Conservation (phyloP, 2,329 filamentous ascomycete species). For the Colletotrichum sojae region DNA sequence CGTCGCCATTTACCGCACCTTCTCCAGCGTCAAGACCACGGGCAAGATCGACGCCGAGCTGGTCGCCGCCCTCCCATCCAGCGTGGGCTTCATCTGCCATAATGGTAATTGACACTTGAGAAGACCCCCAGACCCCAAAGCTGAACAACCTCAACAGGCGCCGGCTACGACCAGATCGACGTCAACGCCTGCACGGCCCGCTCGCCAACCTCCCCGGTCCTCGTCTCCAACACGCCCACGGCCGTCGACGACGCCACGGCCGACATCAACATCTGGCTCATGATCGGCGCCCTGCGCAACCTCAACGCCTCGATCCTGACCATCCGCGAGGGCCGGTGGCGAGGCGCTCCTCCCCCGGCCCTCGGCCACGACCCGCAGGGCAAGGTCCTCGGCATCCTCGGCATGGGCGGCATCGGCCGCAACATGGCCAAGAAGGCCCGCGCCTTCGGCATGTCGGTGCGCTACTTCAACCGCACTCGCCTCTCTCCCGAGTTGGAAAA, state of each 20-base stretch:
- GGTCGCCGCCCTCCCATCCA: constrained; percentile 68
- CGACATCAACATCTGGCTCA: constrained; percentile 84
- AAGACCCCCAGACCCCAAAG: no score
- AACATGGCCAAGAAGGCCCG: constrained; percentile 82
- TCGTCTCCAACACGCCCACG: constrained; percentile 85
- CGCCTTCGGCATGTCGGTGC: constrained; percentile 81
- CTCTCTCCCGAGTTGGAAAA: constrained; percentile 68
- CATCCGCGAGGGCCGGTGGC: constrained; percentile 78
- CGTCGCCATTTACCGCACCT: constrained; percentile 78
- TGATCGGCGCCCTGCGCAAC: constrained; percentile 83
- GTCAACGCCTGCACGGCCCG: constrained; percentile 78
- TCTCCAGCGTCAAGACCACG: constrained; percentile 73
- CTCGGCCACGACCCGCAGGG: constrained; percentile 84
- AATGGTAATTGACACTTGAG: constrained; percentile 59
- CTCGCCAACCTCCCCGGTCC: constrained; percentile 59
- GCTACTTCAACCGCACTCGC: constrained; percentile 80
- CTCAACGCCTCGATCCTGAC: constrained; percentile 77
- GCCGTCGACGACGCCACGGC: constrained; percentile 88
- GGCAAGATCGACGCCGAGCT: constrained; percentile 80
- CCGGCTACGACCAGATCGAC: constrained; percentile 89
- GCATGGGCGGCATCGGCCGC: constrained; percentile 88
- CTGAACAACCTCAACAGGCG: constrained; percentile 63
- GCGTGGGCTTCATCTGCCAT: constrained; percentile 71
- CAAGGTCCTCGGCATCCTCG: constrained; percentile 84
- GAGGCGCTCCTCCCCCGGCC: constrained; percentile 68